Evolutionary conservation across 345 rosid species (phyloP).

Genomic region (Laguncularia racemosa): DNA sequence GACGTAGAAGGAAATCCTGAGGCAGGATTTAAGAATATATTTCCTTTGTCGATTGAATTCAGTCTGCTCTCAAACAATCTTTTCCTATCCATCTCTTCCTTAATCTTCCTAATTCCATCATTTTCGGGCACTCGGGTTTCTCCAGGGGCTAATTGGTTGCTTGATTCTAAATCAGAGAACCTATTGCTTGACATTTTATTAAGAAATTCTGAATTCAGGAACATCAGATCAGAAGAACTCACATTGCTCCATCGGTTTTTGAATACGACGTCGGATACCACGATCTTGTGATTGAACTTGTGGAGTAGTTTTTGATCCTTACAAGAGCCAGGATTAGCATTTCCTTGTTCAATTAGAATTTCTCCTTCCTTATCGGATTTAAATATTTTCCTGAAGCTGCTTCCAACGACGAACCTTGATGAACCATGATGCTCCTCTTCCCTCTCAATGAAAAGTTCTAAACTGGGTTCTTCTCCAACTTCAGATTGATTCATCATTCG

Average conservation of each 20-base stretch:
- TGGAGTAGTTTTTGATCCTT: constrained; percentile 26
- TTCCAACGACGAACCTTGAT: constrained; percentile 61
- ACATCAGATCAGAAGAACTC: constrained; percentile 73
- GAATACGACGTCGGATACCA: constrained; percentile 63
- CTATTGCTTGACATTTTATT: constrained; percentile 42
- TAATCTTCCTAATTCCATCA: constrained; percentile 28
- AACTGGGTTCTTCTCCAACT: constrained; percentile 32
- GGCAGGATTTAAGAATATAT: constrained; percentile 2
- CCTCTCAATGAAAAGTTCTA: constrained; percentile 61
- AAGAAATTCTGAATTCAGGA: constrained; percentile 67
- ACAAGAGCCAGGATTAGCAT: constrained; percentile 5
- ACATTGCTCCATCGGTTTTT: constrained; percentile 87
- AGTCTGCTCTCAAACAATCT: constrained; percentile 44
- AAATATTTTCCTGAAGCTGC: constrained; percentile 54
- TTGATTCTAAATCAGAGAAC: constrained; percentile 20
- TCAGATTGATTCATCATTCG: constrained; percentile 47
- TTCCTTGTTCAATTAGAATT: constrained; percentile 14
- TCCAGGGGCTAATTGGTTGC: background rate
- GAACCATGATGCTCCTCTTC: constrained; percentile 52
- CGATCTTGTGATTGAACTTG: constrained; percentile 59
- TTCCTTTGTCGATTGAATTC: constrained; percentile 18
- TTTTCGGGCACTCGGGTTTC: constrained; percentile 14
- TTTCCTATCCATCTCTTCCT: constrained; percentile 62
- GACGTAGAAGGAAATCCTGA: constrained; percentile 17
- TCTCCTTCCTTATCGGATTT: constrained; percentile 21